These are phyloP conservation scores for Viola odorata DNA, from an alignment of 345 rosid species.

Conservation along the genomic window DNA sequence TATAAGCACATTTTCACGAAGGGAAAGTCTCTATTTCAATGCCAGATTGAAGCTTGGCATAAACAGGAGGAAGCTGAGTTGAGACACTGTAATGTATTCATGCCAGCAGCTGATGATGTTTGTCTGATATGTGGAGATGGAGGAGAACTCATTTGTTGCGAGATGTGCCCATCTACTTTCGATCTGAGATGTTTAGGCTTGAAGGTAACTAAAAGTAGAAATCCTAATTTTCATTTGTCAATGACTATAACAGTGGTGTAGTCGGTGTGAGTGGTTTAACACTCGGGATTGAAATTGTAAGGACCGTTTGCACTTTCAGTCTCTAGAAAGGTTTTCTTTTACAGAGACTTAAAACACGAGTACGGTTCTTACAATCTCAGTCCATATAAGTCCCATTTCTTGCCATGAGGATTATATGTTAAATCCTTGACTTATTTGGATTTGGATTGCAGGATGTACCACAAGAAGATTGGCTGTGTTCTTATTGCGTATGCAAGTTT, in stretches of 20 bases:
- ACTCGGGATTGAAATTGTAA: no score
- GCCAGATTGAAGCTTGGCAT: not conserved
- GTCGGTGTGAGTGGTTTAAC: no score
- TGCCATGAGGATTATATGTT: no score
- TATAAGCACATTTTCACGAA: not conserved
- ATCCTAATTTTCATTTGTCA: no score
- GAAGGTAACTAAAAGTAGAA: slow-evolving; percentile 24
- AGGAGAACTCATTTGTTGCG: slow-evolving; percentile 29
- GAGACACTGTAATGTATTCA: not conserved
- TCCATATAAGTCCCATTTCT: no score
- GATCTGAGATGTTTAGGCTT: slow-evolving; percentile 17
- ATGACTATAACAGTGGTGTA: no score
- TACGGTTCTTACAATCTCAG: no score
- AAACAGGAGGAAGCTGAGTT: not conserved
- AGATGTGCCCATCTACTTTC: slow-evolving; percentile 24
- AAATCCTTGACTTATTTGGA: not conserved
- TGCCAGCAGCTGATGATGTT: slow-evolving; percentile 6
- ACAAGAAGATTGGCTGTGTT: slow-evolving; percentile 20
- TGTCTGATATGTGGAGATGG: slow-evolving; percentile 33
- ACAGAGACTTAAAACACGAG: no score
- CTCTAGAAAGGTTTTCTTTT: no score
- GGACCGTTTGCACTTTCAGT: no score
- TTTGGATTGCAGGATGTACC: slow-evolving; percentile 18
- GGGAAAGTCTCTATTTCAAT: not conserved
- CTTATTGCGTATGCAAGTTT: slow-evolving; percentile 20